Evolutionary conservation across 192 early-diverging fungal genomes (phyloP).

Genomic region (Coemansia sp.): DNA sequence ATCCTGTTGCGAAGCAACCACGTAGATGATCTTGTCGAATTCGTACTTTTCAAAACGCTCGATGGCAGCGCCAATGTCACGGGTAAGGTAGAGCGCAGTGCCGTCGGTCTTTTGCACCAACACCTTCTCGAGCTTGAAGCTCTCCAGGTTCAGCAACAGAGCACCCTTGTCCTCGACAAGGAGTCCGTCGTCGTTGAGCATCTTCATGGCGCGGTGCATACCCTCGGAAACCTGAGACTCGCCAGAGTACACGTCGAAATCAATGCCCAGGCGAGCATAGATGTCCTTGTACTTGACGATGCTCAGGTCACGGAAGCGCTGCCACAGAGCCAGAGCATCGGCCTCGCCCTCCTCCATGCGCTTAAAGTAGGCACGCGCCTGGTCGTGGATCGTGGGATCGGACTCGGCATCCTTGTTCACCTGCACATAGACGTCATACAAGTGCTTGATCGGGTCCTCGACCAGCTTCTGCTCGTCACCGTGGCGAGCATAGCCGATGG

Average conservation of each 20-base stretch:
- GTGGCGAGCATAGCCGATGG: constrained; percentile 79
- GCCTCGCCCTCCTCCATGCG: constrained; percentile 93
- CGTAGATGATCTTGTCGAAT: constrained; percentile 92
- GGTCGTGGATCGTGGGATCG: constrained; percentile 67
- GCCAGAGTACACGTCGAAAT: constrained; percentile 94
- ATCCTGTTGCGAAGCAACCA: constrained; percentile 87
- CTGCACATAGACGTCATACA: constrained; percentile 89
- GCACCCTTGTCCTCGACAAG: constrained; percentile 74
- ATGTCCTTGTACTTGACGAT: constrained; percentile 91
- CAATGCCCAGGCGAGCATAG: constrained; percentile 84
- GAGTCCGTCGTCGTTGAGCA: constrained; percentile 70
- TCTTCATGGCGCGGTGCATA: constrained; percentile 63
- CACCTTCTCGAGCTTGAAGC: constrained; percentile 77
- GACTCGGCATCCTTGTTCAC: constrained; percentile 75
- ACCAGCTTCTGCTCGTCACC: constrained; percentile 76
- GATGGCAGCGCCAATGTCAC: constrained; percentile 94
- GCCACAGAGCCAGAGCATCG: constrained; percentile 76
- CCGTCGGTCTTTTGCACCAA: constrained; percentile 90
- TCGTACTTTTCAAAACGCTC: constrained; percentile 83
- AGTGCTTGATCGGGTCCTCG: constrained; percentile 81
- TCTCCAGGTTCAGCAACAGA: constrained; percentile 76
- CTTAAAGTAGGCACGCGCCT: constrained; percentile 88
- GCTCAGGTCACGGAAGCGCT: constrained; percentile 80
- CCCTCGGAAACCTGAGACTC: constrained; percentile 85
- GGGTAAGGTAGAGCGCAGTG: constrained; percentile 88